Evolutionary conservation across 129 eudicot species (phyloP), one percentile per base, ranked within the genome.

Genomic region (Lactuca saligna): DNA sequence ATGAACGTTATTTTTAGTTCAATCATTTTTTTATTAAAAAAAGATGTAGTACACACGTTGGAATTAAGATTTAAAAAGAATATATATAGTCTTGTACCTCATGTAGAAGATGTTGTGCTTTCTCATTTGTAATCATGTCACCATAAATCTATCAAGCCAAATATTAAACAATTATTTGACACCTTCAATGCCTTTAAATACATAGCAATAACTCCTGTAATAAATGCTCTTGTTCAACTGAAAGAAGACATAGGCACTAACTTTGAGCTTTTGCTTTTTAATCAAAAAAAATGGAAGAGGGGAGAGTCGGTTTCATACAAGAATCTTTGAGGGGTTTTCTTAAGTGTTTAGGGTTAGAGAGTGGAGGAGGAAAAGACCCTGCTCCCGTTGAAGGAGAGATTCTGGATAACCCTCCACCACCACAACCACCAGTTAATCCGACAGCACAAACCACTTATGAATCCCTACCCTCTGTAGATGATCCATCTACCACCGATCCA

Each of bases 331-430:
- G 12, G 13, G 66, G 58, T 42, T n/a, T 70, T 70, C 17, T 57
- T 0, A 57, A 1, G 57, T 70, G 75, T 58, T 57, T 70, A 57
- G 75, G 75, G 66, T 57, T 70, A 33, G 75, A 70, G 17, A 50
- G 66, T 33, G n/a, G 15, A 7, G 76, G 55, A 20, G 74, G 9
- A 69, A 13, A 56, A 7, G 41, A 14, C 13, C 6, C 14, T 56
- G 9, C 6, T 54, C 7, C 35, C 20, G 37, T 2, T 16, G 73
- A 69, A 4, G 65, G 5, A 3, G 5, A 41, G 65, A 65, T 20
- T 32, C 56, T 16, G 5, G 16, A 41, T 9, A 57, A 69, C 44
- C 74, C 66, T 57, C 53, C 51, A 3, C 68, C 66, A 7, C 60
- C 76, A 17, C 41, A 38, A 3, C 68, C 66, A 7, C 60, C 76